Evolutionary conservation across 148 eudicot genomes (phyloP), one percentile per base, ranked within the genome.

Genomic region (Diospyros kaki): DNA sequence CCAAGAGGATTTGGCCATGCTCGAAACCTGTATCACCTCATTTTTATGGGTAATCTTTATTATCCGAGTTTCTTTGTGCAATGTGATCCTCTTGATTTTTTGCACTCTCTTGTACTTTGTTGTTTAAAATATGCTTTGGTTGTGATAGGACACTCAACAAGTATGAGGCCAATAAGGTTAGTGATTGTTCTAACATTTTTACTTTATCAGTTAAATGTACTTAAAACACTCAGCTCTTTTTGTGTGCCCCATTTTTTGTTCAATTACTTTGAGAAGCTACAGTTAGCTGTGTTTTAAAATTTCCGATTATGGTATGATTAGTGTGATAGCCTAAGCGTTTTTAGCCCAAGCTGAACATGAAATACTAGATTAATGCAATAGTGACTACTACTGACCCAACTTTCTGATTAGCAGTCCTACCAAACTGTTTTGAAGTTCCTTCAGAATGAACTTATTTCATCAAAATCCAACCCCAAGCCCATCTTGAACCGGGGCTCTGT

Each of bases 161-260:
- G 62, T 64, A 73, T 59, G 64, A 72, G 77, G 73, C 80, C 87
- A 64, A 59, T 71, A 68, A 86, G 87, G 89, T 86, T 58, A 80
- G 83, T 69, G 66, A 55, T 73, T 11, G 13, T 66, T 18, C 13
- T 61, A 18, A 43, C 18, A 68, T 74, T 60, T 28, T 58, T 64
- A 40, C n/a, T 56, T 66, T 60, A 51, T 68, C 7, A 53, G 3
- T 11, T 51, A 14, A 61, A 50, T 66, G 68, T 58, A 58, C 18
- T 55, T 72, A 52, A 41, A 28, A 28, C 28, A 28, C 28, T 28
- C 28, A 28, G 28, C 28, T 28, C 28, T 28, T 28, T 28, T 28
- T 28, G 28, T 28, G 28, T 28, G 28, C 28, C 28, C 28, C 28
- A 28, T 28, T 28, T 28, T 28, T 28, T 28, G 28, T 28, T 28